Evolutionary conservation across 306 rosid genomes (phyloP), one percentile per base, ranked within the genome.

Genomic region (Rosa chinensis): DNA sequence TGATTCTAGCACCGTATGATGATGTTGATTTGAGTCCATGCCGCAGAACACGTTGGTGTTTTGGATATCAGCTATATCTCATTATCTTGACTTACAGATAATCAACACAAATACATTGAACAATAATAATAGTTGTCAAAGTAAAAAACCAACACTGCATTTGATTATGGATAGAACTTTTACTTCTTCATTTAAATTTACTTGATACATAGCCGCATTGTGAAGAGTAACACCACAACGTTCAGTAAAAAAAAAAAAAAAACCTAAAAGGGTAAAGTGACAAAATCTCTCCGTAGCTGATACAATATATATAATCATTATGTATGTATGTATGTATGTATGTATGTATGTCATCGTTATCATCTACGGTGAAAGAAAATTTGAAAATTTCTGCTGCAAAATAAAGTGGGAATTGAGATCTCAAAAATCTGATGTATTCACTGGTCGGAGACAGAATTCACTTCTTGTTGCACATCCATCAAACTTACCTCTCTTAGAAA

Each of bases 381-480:
- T 58, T 53, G 76, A 43, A 74, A 28, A 16, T 12, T 72, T 71
- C 52, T 61, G 77, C 72, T 69, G 67, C 71, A 39, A 61, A 77
- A 68, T 39, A 55, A 47, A 66, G 62, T 70, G 58, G 70, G 49
- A 68, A 58, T 5, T 56, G 79, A 73, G 67, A 75, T 62, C 78
- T 56, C 11, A 58, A 76, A 62, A 66, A 45, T 25, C 68, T 73
- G 78, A 74, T 80, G 79, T 75, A 61, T 75, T 78, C 90, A 89
- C 69, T 81, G 88, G 64, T 90, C 87, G 7, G 91, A 78, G 78
- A 84, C 64, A 70, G 87, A 69, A 77, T 82, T 85, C 18, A 84
- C 68, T 80, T 79, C 91, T 76, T 88, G 89, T 80, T 80, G 91
- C 74, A 88, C 92, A 20, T 90, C 90, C 74, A 87, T 63, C 79